phyloP scores from a whole-genome alignment of 2,329 filamentous ascomycete genomes.

The Aspergillus uvarum region DNA sequence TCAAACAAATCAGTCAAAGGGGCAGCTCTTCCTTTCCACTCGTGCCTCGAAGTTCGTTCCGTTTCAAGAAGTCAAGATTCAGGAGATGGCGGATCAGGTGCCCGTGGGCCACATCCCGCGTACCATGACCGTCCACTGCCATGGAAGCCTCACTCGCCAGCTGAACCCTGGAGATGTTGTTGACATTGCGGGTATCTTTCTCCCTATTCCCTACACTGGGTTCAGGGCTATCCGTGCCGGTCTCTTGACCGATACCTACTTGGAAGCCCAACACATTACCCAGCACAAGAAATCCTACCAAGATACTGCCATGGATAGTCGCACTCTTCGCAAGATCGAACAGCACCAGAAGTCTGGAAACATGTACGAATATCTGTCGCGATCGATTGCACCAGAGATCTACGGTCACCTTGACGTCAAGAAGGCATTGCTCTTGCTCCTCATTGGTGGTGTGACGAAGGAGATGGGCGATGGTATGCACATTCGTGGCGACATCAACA shows the following conservation, averaged over 20 bases:
- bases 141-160: conserved; percentile 79
- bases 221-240: conserved; percentile 97
- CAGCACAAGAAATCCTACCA: conserved; percentile 99
- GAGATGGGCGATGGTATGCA: conserved; percentile 98
- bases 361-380: conserved; percentile 91
- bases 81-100: conserved; percentile 98
- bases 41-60: conserved; percentile 94
- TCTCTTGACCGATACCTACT: conserved; percentile 92
- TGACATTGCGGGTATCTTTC: conserved; percentile 90
- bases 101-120: conserved; percentile 96
- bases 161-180: conserved; percentile 93
- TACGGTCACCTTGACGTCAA: conserved; percentile 96
- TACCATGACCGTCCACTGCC: conserved; percentile 83
- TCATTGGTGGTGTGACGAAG: conserved; percentile 95
- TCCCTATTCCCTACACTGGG: conserved; percentile 97
- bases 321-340: conserved; percentile 79
- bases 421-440: conserved; percentile 90
- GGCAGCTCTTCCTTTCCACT: conserved; percentile 91
- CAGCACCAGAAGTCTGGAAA: conserved; percentile 81
- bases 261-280: conserved; percentile 88
- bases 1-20: conserved; percentile 84
- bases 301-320: conserved; percentile 79
- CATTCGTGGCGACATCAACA: conserved; percentile 97
- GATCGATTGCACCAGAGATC: conserved; percentile 96
- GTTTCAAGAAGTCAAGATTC: conserved; percentile 98